Base-by-base conservation (phyloP, 2,329 filamentous ascomycete species). In the Cladosporium sp. region DNA sequence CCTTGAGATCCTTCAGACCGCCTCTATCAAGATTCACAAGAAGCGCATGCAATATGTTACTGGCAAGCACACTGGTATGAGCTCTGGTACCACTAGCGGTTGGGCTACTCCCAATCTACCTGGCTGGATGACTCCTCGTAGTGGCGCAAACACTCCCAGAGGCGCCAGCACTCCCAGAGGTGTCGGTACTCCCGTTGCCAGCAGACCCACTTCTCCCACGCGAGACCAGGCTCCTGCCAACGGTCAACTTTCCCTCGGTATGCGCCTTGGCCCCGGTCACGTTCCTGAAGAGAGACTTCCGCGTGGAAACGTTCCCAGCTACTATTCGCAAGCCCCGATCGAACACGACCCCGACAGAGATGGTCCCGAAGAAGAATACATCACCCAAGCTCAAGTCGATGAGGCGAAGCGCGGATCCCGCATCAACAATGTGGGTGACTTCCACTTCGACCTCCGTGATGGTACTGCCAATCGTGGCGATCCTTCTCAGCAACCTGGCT, bases 1-100 rank as follows among this genome's bases (percentile, higher is more conserved):
- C 67, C 78, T 89, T 11, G 87, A 88, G 67, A 86, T 84, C 49
- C 80, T 90, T 21, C 87, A 90, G 71, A 78, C 78, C 16, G 86
- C 83, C 11, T 82, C 86, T 0, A 89, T 89, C 72, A 83, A 84
- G 60, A 81, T 87, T 18, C 83, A 85, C 72, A 77, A 82, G 69
- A 84, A 83, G 71, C 79, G 78, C 61, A 72, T 73, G 69, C 40
- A 58, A 53, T 59, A 50, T 23, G 62, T 64, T 16, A 64, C 62
- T 37, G 62, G 23, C 35, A 58, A 59, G 40, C 62, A 64, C 40
- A 64, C 62, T 44, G 62, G 62, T 59, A 35, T 64, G 40, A 40
- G 50, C 44, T 64, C 62, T 50, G 62, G 64, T 10, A 68, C 67
- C 7, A 72, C 72, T 14, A 76, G 73, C 66, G 74, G 74, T 23